Conservation (phyloP, 2,329 filamentous ascomycete genomes). For the Colletotrichum chlorophyti region DNA sequence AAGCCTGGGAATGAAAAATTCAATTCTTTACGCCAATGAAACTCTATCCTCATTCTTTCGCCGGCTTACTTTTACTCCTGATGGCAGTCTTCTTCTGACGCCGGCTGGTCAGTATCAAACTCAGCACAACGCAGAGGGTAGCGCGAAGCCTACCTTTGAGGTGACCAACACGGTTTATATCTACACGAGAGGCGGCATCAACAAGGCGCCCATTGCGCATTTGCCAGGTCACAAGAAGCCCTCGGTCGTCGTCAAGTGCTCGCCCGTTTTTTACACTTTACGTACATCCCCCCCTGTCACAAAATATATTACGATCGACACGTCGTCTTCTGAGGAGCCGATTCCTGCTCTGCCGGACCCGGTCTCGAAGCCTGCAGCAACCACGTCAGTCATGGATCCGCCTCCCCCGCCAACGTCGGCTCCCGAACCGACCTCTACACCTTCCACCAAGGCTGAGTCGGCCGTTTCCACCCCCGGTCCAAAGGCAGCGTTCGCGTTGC, state of each 20-base stretch:
- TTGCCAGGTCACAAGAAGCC: conserved; percentile 98
- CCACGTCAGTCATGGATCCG: conserved; percentile 78
- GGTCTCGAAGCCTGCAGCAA: conserved; percentile 66
- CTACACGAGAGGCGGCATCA: conserved; percentile 94
- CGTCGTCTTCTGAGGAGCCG: conserved; percentile 83
- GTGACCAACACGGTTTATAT: conserved; percentile 98
- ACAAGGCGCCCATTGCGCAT: conserved; percentile 94
- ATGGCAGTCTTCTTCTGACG: conserved; percentile 91
- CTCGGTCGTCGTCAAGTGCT: conserved; percentile 94
- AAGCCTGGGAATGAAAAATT: conserved; percentile 76
- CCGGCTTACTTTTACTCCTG: conserved; percentile 90
- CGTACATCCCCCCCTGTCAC: conserved; percentile 73
- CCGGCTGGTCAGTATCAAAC: conserved; percentile 95
- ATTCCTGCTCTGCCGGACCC: conserved; percentile 87
- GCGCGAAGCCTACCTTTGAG: conserved; percentile 79
- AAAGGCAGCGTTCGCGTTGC: conserved; percentile 79
- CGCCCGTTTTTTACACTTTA: conserved; percentile 85
- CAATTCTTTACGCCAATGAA: conserved; percentile 94
- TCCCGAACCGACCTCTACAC: conserved; percentile 44
- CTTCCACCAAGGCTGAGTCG: conserved; percentile 48
- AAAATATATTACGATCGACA: conserved; percentile 93
- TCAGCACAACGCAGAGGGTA: conserved; percentile 69
- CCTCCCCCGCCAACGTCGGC: conserved; percentile 69
- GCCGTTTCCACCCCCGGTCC: conserved; percentile 62
- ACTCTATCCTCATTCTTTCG: conserved; percentile 97